Conservation (phyloP, 2,329 filamentous ascomycete species). For the Fusarium camptoceras region DNA sequence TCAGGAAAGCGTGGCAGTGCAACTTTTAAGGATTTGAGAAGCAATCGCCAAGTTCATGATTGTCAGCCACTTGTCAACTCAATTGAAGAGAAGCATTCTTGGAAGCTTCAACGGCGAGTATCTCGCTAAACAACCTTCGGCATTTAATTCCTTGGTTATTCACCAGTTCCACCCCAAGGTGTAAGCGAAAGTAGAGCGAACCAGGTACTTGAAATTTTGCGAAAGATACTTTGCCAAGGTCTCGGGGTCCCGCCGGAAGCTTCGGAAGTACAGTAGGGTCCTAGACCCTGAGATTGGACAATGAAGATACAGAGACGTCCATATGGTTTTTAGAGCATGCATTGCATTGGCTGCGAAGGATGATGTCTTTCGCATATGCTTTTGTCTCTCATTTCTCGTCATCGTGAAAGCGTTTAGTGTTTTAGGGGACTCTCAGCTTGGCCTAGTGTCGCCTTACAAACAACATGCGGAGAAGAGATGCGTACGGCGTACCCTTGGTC, state of each 20-base stretch:
- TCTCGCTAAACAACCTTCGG: slow-evolving; percentile 8
- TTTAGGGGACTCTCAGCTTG: neutral
- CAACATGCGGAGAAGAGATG: slow-evolving; percentile 1
- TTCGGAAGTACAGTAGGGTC: slow-evolving; percentile 11
- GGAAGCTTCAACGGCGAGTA: neutral
- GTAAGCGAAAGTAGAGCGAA: slow-evolving; percentile 11
- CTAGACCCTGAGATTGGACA: slow-evolving; percentile 13
- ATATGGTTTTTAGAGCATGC: slow-evolving; percentile 16
- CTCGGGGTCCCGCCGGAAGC: slow-evolving; percentile 26
- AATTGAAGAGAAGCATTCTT: slow-evolving; percentile 20
- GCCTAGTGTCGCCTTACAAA: slow-evolving; percentile 24
- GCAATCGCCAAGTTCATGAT: neutral
- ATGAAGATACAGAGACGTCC: slow-evolving; percentile 2
- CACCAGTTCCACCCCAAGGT: slow-evolving; percentile 15
- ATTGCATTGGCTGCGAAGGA: neutral
- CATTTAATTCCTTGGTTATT: neutral
- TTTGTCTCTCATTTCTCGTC: neutral
- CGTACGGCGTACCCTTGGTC: neutral
- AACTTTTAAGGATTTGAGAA: neutral
- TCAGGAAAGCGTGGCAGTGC: slow-evolving; percentile 14
- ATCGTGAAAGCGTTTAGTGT: neutral
- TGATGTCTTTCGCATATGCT: neutral
- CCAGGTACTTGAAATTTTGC: slow-evolving; percentile 19
- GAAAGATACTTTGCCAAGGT: slow-evolving; percentile 31
- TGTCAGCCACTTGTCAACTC: slow-evolving; percentile 1